These are phyloP conservation scores for Fraxinus velutina DNA, from an alignment of 305 asterid species.

Conservation along the genomic window DNA sequence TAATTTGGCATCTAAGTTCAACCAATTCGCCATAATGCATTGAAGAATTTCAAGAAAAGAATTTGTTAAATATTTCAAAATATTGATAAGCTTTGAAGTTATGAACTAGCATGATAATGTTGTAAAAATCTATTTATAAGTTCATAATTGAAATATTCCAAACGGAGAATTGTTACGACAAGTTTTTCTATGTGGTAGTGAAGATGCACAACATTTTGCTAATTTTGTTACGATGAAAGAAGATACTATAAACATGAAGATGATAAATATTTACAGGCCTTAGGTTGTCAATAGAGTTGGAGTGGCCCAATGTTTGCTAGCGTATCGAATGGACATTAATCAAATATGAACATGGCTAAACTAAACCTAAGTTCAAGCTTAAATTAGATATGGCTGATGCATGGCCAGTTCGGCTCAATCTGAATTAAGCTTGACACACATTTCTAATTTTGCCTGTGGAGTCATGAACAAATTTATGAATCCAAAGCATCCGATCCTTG, in stretches of 20 bases:
- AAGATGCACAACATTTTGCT: background rate
- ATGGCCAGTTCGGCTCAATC: background rate
- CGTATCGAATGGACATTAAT: background rate
- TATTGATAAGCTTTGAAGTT: background rate
- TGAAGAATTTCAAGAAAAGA: background rate
- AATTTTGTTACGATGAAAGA: background rate
- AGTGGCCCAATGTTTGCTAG: background rate
- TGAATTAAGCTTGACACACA: background rate
- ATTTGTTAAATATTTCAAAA: background rate
- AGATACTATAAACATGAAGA: background rate
- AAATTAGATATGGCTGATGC: constrained; percentile 1
- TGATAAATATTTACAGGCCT: background rate
- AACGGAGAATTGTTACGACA: background rate
- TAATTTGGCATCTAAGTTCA: background rate
- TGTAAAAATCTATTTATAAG: background rate
- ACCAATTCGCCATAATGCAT: background rate
- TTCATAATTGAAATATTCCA: background rate
- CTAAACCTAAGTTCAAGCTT: constrained; percentile 11
- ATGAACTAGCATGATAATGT: background rate
- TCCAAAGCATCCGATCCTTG: background rate
- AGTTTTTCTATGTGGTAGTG: background rate
- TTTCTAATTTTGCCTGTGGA: background rate
- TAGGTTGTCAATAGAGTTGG: background rate
- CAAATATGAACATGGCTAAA: background rate
- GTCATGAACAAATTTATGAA: background rate